A percentile compares a stretch with the other conserved stretches of the same genome.
These are phyloP conservation scores for Carex pumila DNA, from an alignment of 176 grass and related monocot species.

Conservation along the genomic window DNA sequence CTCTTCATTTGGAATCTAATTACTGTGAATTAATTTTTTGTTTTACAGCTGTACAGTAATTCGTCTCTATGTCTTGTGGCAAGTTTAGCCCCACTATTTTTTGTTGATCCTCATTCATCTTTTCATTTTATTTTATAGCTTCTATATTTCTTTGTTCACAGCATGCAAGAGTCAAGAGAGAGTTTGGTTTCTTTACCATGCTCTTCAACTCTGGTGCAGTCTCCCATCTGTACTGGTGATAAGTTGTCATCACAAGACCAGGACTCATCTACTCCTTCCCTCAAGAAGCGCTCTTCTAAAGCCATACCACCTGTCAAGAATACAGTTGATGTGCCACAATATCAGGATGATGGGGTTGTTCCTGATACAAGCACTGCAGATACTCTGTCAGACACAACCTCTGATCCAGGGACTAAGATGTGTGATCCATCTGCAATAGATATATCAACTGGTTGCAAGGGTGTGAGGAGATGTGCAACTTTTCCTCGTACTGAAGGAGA, in stretches of 20 bases:
- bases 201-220: neutral
- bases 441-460: slow-evolving; percentile 52
- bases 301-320: neutral
- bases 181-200: neutral
- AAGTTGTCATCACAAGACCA: neutral
- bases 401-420: slow-evolving; percentile 25
- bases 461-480: slow-evolving; percentile 53
- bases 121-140: neutral
- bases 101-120: neutral
- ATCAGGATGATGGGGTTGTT: neutral
- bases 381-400: neutral
- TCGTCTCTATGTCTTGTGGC: neutral
- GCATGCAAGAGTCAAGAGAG: slow-evolving; percentile 10
- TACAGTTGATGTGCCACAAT: neutral
- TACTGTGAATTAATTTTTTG: neutral
- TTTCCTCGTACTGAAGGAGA: slow-evolving; percentile 46
- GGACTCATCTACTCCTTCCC: neutral
- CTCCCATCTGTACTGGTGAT: neutral
- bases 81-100: neutral
- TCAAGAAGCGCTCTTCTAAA: neutral
- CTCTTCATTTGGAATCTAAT: neutral
- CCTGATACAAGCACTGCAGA: slow-evolving; percentile 13
- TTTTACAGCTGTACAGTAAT: neutral
- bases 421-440: slow-evolving; percentile 1
- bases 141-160: neutral